Base-by-base conservation (phyloP, 2,329 filamentous ascomycete genomes). In the Phaeophleospora eucalypticola region DNA sequence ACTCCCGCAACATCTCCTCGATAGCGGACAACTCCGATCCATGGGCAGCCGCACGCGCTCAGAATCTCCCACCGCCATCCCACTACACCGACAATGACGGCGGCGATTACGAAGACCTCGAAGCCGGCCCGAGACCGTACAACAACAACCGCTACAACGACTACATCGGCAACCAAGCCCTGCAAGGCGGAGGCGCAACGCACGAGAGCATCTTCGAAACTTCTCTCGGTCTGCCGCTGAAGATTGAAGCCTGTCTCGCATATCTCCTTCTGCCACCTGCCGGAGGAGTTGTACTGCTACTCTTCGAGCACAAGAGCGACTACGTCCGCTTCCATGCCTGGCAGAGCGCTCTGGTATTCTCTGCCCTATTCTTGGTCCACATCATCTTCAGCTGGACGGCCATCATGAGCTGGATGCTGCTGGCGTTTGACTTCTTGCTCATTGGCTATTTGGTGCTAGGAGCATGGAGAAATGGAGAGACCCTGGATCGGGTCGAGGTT, bases 311-410 rank as follows among this genome's bases (percentile, higher is more conserved):
- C 64, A 93, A 95, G 74, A 96, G 89, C 64, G 93, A 98, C 71
- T 98, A 95, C 68, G 93, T 98, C 47, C 80, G 93, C 54, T 97
- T 97, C 59, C 93, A 98, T 68, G 93, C 93, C 6, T 98, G 93
- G 91, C 93, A 98, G 70, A 59, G 54, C 15, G 59, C 63, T 21
- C 45, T 67, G 40, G 43, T 64, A 27, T 65, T 64, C 45, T 56
- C 54, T 10, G 60, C 56, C 9, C 63, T 82, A 48, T 80, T 90
- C 68, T 69, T 95, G 42, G 58, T 96, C 18, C 91, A 97, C 65
- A 77, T 97, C 32, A 71, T 97, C 35, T 84, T 97, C 68, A 84
- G 83, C 10, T 95, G 89, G 86, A 91, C 87, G 18, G 77, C 75
- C 1, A 82, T 94, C 45, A 73, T 97, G 2, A 90, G 86, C 52